These are phyloP conservation scores for Friedmanniomyces endolithicus DNA, from an alignment of 495 filamentous ascomycete species.

Conservation along the genomic window DNA sequence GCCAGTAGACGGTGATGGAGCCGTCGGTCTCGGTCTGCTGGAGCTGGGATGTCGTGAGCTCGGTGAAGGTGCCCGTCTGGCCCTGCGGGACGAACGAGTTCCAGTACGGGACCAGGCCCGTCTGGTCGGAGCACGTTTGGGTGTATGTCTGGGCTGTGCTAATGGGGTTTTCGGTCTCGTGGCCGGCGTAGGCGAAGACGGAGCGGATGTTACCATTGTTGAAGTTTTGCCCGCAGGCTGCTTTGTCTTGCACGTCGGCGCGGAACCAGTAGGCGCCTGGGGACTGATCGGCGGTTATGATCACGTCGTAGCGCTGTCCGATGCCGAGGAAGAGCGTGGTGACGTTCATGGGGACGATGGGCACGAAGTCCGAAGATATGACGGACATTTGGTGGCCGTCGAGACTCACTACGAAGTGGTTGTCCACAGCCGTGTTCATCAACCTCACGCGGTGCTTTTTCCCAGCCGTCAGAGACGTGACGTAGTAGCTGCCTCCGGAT, in stretches of 20 bases:
- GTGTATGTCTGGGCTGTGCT: slow-evolving; percentile 13
- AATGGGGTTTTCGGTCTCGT: slow-evolving; percentile 13
- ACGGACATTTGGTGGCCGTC: slow-evolving; percentile 28
- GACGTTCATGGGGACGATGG: slow-evolving; percentile 23
- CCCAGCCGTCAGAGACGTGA: slow-evolving; percentile 23
- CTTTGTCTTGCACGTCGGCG: slow-evolving; percentile 17
- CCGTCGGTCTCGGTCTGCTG: slow-evolving; percentile 25
- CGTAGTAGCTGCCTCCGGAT: slow-evolving; percentile 24
- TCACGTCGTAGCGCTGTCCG: slow-evolving; percentile 32
- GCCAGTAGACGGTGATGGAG: slow-evolving; percentile 29
- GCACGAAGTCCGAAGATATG: slow-evolving; percentile 30
- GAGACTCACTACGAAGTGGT: slow-evolving; percentile 25
- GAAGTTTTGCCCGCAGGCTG: slow-evolving; percentile 13
- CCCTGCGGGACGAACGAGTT: slow-evolving; percentile 17
- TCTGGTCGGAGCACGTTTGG: slow-evolving; percentile 9
- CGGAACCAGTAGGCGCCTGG: slow-evolving; percentile 32
- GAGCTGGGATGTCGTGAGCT: slow-evolving; percentile 19
- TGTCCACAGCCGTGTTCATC: slow-evolving; percentile 30
- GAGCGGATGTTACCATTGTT: slow-evolving; percentile 15
- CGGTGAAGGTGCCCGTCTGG: slow-evolving; percentile 20
- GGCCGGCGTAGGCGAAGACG: slow-evolving; percentile 28
- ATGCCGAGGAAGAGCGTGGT: slow-evolving; percentile 24
- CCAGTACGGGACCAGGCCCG: slow-evolving; percentile 13
- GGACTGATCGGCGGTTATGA: slow-evolving; percentile 29
- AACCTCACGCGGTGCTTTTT: slow-evolving; percentile 30